Evolutionary conservation across 2,329 filamentous ascomycete genomes (phyloP), one percentile per base, ranked within the genome.

Genomic region (Trichoderma oligosporum): DNA sequence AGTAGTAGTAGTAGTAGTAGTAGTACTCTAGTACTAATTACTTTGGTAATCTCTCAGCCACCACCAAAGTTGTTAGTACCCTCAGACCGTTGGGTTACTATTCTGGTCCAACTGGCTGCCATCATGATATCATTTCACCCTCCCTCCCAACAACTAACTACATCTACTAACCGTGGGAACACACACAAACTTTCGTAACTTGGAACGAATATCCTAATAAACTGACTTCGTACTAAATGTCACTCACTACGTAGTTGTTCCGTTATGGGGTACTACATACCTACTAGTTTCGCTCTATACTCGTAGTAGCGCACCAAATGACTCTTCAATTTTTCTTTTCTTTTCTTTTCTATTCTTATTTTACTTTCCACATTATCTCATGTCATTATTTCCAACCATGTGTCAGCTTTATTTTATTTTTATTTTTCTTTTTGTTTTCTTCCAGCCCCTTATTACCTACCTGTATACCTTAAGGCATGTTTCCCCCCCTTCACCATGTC

Each of bases 81-180:
- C 14, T 44, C 22, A 22, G 24, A 44, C 20, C 25, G 41, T 20
- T 44, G 22, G 41, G 41, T 14, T 16, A 27, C 41, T 44, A n/a
- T n/a, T n/a, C n/a, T n/a, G n/a, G n/a, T n/a, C 45, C 45, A 36
- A 25, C 8, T 25, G n/a, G 16, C 11, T 24, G 45, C 29, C 36
- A 31, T 14, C 46, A 48, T 48, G 46, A 48, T 48, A 48, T 48
- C 46, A 48, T n/a, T n/a, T n/a, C n/a, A n/a, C n/a, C n/a, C n/a
- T n/a, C n/a, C n/a, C n/a, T n/a, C n/a, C n/a, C n/a, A n/a, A n/a
- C n/a, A n/a, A n/a, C n/a, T n/a, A n/a, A n/a, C n/a, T n/a, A n/a
- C n/a, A n/a, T n/a, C n/a, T n/a, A n/a, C n/a, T n/a, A n/a, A n/a
- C n/a, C n/a, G n/a, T n/a, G n/a, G n/a, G n/a, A n/a, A n/a, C n/a